These are phyloP conservation scores for Coprinopsis sp. DNA, from an alignment of 768 basidiomycete species.

Conservation along the genomic window DNA sequence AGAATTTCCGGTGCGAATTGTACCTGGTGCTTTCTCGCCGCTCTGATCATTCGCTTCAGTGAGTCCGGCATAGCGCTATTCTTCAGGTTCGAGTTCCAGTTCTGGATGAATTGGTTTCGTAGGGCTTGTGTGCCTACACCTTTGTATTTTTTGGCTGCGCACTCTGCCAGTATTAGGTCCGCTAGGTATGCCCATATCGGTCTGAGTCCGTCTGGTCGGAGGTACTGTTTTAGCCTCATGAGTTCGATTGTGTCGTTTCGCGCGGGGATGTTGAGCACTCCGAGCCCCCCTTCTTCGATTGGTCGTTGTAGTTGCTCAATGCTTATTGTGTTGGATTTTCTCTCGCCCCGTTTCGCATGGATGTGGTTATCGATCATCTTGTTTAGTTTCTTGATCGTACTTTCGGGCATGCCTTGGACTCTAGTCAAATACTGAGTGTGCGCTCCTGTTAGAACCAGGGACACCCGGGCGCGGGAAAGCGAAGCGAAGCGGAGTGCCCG, in stretches of 20 bases:
- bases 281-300: conserved; percentile 15
- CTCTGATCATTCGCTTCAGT: neutral
- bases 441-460: no score
- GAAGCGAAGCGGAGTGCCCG: no score
- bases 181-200: conserved; percentile 14
- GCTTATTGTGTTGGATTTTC: no score
- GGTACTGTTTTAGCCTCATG: conserved; percentile 18
- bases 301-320: conserved; percentile 14
- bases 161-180: conserved; percentile 2
- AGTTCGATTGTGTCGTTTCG: conserved; percentile 20
- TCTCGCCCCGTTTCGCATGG: no score
- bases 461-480: no score
- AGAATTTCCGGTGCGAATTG: neutral
- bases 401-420: no score
- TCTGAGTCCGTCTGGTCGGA: conserved; percentile 8
- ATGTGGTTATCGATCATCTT: no score
- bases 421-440: no score
- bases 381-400: no score
- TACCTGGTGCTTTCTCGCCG: neutral
- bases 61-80: neutral
- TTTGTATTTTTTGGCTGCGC: neutral
- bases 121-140: conserved; percentile 3
- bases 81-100: neutral
- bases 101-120: neutral
- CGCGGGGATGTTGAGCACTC: conserved; percentile 16